Percentiles rank a stretch among this genome's conserved stretches.
Conservation (phyloP, 495 filamentous ascomycete genomes). For the Neurospora intermedia region DNA sequence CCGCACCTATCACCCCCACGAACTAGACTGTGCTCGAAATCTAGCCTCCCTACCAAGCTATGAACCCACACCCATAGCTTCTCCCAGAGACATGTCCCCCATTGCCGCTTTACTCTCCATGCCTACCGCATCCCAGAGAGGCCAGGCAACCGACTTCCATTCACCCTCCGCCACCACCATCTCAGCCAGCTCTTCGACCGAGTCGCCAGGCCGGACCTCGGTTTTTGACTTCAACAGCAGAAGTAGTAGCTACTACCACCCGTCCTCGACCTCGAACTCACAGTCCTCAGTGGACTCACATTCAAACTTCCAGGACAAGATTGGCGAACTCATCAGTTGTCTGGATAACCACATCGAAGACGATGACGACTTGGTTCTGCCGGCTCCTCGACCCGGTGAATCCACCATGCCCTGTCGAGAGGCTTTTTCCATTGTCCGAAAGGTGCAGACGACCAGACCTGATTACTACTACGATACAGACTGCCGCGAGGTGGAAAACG, state of each 20-base stretch:
- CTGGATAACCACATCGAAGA: neutral
- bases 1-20: neutral
- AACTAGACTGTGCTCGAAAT: neutral
- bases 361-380: conserved; percentile 6
- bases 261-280: neutral
- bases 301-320: neutral
- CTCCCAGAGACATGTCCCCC: neutral
- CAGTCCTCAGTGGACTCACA: neutral
- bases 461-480: conserved; percentile 9
- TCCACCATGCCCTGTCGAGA: conserved; percentile 20
- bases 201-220: neutral
- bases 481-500: neutral
- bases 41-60: neutral
- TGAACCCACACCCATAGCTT: neutral
- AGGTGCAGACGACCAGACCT: conserved; percentile 3
- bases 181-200: neutral
- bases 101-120: neutral
- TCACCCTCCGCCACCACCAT: neutral
- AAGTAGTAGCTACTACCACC: neutral
- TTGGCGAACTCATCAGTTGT: neutral
- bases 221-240: neutral
- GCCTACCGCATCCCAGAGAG: neutral
- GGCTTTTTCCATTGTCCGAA: conserved; percentile 13
- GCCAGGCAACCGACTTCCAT: neutral
- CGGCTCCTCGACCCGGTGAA: conserved; percentile 11